Conservation (phyloP, 495 filamentous ascomycete genomes). For the Aspergillus ostianus region DNA sequence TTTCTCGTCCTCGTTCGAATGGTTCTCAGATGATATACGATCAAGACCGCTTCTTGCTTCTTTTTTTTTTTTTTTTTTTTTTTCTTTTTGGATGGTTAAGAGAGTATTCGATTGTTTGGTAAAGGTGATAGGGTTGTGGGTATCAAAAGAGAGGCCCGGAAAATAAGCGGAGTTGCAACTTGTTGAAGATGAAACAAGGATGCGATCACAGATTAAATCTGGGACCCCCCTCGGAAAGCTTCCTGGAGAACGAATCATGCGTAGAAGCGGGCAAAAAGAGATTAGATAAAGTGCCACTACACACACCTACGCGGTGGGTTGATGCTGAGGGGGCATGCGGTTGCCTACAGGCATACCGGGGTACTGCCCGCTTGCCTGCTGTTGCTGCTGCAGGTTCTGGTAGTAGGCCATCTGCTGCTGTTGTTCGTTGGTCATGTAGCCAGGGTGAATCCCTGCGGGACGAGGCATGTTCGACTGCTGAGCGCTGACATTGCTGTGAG, state of each 20-base stretch:
- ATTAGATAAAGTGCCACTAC: conserved; percentile 19
- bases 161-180: not conserved
- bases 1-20: conserved; percentile 9
- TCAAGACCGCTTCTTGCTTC: conserved; percentile 11
- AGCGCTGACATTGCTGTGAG: conserved; percentile 51
- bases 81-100: conserved; percentile 1
- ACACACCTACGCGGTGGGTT: conserved; percentile 46
- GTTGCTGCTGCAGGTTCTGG: conserved; percentile 56
- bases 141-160: not conserved
- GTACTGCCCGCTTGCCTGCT: conserved; percentile 55
- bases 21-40: conserved; percentile 19
- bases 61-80: not conserved
- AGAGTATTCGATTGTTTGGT: conserved; percentile 28
- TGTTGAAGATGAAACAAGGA: not conserved
- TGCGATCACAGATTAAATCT: conserved; percentile 6
- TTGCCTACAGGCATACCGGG: conserved; percentile 54
- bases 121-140: conserved; percentile 2
- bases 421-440: conserved; percentile 57
- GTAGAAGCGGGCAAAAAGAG: conserved; percentile 37
- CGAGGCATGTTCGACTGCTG: conserved; percentile 52
- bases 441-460: conserved; percentile 46
- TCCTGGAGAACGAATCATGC: conserved; percentile 13
- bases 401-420: conserved; percentile 61
- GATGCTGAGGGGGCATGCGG: conserved; percentile 55
- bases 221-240: not conserved